These are phyloP conservation scores for Oidium heveae DNA, from an alignment of 2,329 filamentous ascomycete genomes.

Conservation along the genomic window DNA sequence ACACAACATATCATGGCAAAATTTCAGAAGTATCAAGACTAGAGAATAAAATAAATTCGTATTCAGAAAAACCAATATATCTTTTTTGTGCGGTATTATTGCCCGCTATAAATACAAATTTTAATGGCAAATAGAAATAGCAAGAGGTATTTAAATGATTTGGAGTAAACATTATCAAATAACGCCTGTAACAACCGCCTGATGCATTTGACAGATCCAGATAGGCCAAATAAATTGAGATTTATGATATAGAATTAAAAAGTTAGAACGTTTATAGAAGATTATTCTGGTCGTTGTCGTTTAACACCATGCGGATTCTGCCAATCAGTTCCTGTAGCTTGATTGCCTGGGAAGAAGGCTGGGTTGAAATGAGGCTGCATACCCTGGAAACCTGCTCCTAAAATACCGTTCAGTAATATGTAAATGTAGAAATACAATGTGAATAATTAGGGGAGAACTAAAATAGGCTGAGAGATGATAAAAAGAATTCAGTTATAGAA, in stretches of 20 bases:
- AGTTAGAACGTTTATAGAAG: background rate
- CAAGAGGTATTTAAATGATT: background rate
- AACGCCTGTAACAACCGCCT: background rate
- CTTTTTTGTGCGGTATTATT: background rate
- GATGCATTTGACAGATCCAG: background rate
- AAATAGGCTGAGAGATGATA: too few relatives aligned
- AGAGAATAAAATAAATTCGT: background rate
- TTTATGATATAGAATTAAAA: background rate
- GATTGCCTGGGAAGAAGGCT: constrained; percentile 37
- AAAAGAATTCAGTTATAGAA: constrained; percentile 1
- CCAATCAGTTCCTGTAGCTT: constrained; percentile 25
- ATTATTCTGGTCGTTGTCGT: constrained; percentile 42
- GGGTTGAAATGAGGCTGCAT: constrained; percentile 49
- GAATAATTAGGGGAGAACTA: background rate
- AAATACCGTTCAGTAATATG: background rate
- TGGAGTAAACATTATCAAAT: background rate
- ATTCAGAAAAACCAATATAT: constrained; percentile 1
- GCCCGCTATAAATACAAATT: background rate
- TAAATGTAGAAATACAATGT: background rate
- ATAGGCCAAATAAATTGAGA: background rate
- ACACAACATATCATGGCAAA: background rate
- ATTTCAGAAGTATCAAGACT: background rate
- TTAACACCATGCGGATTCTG: constrained; percentile 69
- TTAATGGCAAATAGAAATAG: background rate
- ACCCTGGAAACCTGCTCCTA: constrained; percentile 33